Evolutionary conservation across 352 stramenopile species (phyloP), one percentile per base, ranked within the genome.

Genomic region (Globisporangium nodosum): DNA sequence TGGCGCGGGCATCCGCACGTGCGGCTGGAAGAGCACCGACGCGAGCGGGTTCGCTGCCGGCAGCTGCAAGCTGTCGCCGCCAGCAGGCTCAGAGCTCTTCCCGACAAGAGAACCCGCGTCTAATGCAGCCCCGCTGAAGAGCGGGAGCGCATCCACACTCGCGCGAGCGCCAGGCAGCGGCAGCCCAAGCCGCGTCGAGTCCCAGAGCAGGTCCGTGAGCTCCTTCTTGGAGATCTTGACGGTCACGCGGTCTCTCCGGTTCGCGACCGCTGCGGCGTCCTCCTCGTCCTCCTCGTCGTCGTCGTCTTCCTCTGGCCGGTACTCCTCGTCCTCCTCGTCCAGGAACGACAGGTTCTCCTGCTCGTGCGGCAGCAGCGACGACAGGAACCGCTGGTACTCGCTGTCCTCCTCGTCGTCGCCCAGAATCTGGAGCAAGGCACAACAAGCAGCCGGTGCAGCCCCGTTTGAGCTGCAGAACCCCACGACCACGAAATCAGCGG

Each of bases 311-410:
- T 85, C 76, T 0, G 80, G 81, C 6, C 73, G 69, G 54, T 94
- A 92, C 64, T 91, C 85, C 35, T 93, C 83, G 53, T 92, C 85
- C 52, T 94, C 85, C 54, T 94, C 85, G 62, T 94, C 85, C 60
- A 94, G 60, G 49, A 94, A 94, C 31, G 70, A 88, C 51, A 94
- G 43, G 49, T 91, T 78, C 48, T 78, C 79, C 49, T 85, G 72
- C n/a, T 90, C 76, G 11, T 77, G 71, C 18, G 85, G 83, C 60
- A 94, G 49, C 21, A 94, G 59, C 56, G 81, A 92, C 59, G 79
- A 75, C 50, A 94, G 59, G 57, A 94, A 94, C 18, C 82, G 81
- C 71, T 92, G 85, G 65, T 94, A 94, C 54, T 90, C 82, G 15
- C 66, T 64, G 53, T 86, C 81, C 30, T 89, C 66, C 37, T 74